Evolutionary conservation across 768 basidiomycete genomes (phyloP), one percentile per base, ranked within the genome.

Genomic region (Butyriboletus loyo): DNA sequence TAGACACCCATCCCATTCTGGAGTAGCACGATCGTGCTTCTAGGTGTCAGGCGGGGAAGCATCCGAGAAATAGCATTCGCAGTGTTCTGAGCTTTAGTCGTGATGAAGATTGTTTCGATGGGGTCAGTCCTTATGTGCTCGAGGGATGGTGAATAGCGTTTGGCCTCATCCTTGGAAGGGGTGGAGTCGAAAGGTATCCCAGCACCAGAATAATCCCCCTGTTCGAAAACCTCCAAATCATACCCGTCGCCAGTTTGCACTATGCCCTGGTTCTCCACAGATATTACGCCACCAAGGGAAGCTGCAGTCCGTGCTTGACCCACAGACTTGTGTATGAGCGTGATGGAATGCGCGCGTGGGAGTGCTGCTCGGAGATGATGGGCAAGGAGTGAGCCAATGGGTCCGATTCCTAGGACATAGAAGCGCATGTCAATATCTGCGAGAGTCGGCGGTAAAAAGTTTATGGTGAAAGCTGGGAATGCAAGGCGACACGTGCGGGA

Each of bases 1-100:
- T 92, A 90, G 9, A 95, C 73, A 11, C 93, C 96, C 85, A 97
- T 89, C 24, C 96, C 96, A 66, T 96, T 96, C 64, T 96, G 91
- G 48, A 98, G 70, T n/a, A 99, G 80, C 3, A 96, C 89, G 57
- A 98, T 84, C 32, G 94, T 96, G 39, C 86, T 88, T 45, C 79
- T 68, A 0, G 77, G 65, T 5, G 78, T 75, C 19, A 98, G 70
- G 17, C 92, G 81, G 13, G 81, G 82, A 17, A 79, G 70, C 50
- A 98, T 79, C 0, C 68, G 63, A 17, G 70, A 67, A 32, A 99
- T 58, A 5, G 87, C 83, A 3, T 67, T 63, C 4, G 85, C 46
- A 5, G 87, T 88, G 9, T 78, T 74, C 15, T 84, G 77, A 1
- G 91, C 87, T 67, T 95, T 96, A 49, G 89, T 82, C 37, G 90